Evolutionary conservation across 139 green algal genomes (phyloP), one percentile per base, ranked within the genome.

Genomic region (Deuterostichococcus epilithicus): DNA sequence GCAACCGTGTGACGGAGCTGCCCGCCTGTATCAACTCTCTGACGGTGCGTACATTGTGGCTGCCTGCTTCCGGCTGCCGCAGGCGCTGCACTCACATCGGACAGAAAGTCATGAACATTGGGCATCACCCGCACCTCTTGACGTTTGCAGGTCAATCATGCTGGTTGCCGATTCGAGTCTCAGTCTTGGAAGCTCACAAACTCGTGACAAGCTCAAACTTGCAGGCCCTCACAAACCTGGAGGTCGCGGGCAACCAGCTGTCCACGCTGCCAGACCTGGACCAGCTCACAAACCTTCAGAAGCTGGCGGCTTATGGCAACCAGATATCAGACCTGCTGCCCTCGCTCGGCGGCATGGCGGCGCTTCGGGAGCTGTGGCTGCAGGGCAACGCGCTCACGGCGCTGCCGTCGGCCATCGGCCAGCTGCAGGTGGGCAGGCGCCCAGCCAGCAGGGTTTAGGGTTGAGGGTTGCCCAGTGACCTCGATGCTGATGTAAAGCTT

Each of bases 221-320:
- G 28, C 74, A 76, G 18, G 26, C 74, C 6, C 80, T 95, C 34
- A 70, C 39, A 26, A 38, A 84, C 18, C 83, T 95, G 26, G 68
- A 83, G 81, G 47, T 86, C 68, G 78, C 88, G 74, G 91, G 91
- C 28, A 95, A 94, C 83, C 63, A 77, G 65, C 66, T 95, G n/a
- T 36, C 75, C 25, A 35, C 42, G 10, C 68, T 93, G 32, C 87
- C 90, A 1, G 83, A 84, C 0, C 70, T 96, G 25, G 84, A 82
- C 33, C 33, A 58, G 13, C 75, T 94, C 18, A 76, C 76, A 22
- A 20, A 47, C 0, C 73, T 91, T 34, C 23, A 77, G n/a, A 81
- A 80, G 36, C 73, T 91, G n/a, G 79, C 76, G 8, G 68, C 87
- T 5, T 82, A 88, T 33, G 86, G 87, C 71, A 90, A 90, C 66